Evolutionary conservation across 441 rosid species (phyloP).

Genomic region (Corymbia calophylla): DNA sequence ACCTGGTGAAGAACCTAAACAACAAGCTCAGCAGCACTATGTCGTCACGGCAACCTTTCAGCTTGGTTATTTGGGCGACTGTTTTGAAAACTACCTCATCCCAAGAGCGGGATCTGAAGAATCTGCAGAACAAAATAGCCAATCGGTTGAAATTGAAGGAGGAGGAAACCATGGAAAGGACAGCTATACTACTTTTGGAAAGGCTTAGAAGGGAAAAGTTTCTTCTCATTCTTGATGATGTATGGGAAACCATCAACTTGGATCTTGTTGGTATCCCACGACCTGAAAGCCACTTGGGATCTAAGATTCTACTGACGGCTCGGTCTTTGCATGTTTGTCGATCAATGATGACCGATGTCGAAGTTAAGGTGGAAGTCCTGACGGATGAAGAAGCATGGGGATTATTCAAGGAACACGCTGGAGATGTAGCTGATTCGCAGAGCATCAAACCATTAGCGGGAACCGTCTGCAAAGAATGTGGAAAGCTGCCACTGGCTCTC

Average conservation of each 20-base stretch:
- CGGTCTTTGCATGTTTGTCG: constrained; percentile 20
- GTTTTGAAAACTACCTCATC: not conserved
- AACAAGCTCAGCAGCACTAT: not conserved
- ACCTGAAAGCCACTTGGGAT: constrained; percentile 1
- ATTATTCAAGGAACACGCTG: constrained; percentile 26
- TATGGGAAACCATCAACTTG: constrained; percentile 36
- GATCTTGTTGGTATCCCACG: constrained; percentile 27
- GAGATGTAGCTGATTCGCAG: constrained; percentile 19
- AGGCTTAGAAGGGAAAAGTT: constrained; percentile 19
- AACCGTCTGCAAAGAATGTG: constrained; percentile 19
- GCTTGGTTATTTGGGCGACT: constrained; percentile 6
- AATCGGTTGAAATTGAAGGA: constrained; percentile 27
- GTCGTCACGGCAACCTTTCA: not conserved
- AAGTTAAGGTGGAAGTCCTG: constrained; percentile 23
- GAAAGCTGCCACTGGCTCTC: constrained; percentile 32
- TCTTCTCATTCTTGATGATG: constrained; percentile 43
- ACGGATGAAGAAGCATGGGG: constrained; percentile 26
- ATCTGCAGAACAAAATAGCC: not conserved
- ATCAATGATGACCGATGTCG: constrained; percentile 17
- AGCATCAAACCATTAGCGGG: constrained; percentile 16
- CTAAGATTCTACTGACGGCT: constrained; percentile 23
- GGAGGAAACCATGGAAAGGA: constrained; percentile 3
- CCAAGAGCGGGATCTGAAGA: not conserved
- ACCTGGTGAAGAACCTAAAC: constrained; percentile 7
- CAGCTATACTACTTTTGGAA: constrained; percentile 10